phyloP scores from a whole-genome alignment of 164 flowering plant genomes.

The Macadamia integrifolia region DNA sequence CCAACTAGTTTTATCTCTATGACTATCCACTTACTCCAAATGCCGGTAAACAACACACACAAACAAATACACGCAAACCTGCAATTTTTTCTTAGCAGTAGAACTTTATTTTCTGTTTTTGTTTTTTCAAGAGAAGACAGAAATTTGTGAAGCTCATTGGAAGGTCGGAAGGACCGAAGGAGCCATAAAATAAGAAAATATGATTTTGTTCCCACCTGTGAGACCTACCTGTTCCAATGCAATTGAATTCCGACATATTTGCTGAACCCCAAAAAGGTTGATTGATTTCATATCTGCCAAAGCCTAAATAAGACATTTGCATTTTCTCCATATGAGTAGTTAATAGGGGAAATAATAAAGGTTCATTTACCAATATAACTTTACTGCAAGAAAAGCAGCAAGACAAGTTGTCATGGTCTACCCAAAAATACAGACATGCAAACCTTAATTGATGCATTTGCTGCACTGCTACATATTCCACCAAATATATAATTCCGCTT shows the following conservation, averaged over 20 bases:
- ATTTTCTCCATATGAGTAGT: constrained; percentile 10
- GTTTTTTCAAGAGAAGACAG: too few species aligned
- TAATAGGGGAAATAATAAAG: not conserved
- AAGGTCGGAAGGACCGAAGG: too few species aligned
- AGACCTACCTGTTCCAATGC: constrained; percentile 90
- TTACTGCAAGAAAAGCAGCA: not conserved
- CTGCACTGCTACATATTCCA: constrained; percentile 86
- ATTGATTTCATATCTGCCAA: constrained; percentile 92
- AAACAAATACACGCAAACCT: too few species aligned
- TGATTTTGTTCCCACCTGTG: too few species aligned
- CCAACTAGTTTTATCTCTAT: too few species aligned
- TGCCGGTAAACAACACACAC: too few species aligned
- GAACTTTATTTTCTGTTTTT: too few species aligned
- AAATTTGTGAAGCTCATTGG: too few species aligned
- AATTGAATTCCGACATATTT: constrained; percentile 92
- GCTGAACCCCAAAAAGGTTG: constrained; percentile 97
- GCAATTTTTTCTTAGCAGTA: too few species aligned
- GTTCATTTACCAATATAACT: not conserved
- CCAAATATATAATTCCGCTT: constrained; percentile 91
- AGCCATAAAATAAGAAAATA: too few species aligned
- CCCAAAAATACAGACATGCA: constrained; percentile 3
- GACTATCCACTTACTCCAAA: too few species aligned
- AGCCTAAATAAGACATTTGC: constrained; percentile 47
- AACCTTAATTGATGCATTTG: constrained; percentile 85
- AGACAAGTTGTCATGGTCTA: not conserved